Conservation (phyloP, 345 rosid species). For the Dipteronia dyeriana region DNA sequence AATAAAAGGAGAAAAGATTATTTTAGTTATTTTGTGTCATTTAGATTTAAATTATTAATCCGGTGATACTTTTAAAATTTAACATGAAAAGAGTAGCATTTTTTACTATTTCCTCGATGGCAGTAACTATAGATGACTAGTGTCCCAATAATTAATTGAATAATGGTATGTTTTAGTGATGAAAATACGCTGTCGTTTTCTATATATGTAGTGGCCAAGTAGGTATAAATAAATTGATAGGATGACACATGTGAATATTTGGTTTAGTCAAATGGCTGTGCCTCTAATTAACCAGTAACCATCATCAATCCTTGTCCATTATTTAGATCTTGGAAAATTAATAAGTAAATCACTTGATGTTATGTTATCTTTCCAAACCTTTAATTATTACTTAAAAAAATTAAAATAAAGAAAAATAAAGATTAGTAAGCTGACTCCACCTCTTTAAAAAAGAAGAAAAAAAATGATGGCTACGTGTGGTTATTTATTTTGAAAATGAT, state of each 20-base stretch:
- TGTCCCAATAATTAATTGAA: neutral
- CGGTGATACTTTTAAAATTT: too few relatives aligned
- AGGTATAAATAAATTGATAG: neutral
- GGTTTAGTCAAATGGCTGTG: constrained; percentile 1
- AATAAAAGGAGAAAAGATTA: too few relatives aligned
- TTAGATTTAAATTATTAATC: too few relatives aligned
- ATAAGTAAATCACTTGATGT: neutral
- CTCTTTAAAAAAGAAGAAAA: neutral
- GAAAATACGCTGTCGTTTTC: neutral
- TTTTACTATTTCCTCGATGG: neutral
- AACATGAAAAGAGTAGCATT: too few relatives aligned
- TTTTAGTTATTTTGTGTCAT: too few relatives aligned
- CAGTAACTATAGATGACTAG: neutral
- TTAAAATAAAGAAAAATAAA: neutral
- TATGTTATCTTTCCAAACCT: neutral
- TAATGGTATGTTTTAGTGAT: constrained; percentile 2
- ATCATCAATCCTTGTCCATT: neutral
- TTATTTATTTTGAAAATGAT: neutral
- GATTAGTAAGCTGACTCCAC: constrained; percentile 8
- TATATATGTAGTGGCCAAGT: neutral
- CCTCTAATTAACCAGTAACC: neutral
- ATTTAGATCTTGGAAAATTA: neutral
- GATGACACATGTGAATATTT: neutral
- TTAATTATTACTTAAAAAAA: neutral
- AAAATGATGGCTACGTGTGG: neutral